Conservation (phyloP, 2,329 filamentous ascomycete genomes). For the Curvularia lunata region DNA sequence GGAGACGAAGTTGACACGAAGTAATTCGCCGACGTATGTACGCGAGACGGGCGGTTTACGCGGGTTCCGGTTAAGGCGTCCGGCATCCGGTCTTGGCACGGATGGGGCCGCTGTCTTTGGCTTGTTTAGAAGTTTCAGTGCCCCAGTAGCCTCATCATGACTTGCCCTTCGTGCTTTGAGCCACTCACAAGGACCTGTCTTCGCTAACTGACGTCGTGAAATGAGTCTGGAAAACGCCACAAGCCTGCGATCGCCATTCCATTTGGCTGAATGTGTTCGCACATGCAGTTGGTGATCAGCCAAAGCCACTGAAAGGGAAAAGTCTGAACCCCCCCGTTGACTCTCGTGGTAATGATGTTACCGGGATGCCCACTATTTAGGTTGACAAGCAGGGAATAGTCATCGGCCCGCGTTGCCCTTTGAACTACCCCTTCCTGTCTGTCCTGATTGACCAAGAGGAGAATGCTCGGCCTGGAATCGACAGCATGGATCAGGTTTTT, state of each 20-base stretch:
- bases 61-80: conserved; percentile 2
- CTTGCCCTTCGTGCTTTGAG: neutral
- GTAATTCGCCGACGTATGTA: neutral
- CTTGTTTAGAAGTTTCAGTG: conserved; percentile 5
- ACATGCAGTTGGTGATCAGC: neutral
- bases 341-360: conserved; percentile 6
- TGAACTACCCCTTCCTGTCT: conserved; percentile 3
- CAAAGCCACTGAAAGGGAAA: neutral
- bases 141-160: neutral
- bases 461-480: conserved; percentile 4
- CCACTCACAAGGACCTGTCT: neutral
- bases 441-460: conserved; percentile 8
- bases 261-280: neutral
- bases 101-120: conserved; percentile 1
- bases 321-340: neutral
- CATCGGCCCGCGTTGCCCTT: conserved; percentile 2
- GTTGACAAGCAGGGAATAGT: conserved; percentile 9
- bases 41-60: neutral
- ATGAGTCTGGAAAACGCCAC: neutral
- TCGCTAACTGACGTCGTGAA: neutral
- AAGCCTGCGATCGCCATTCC: conserved; percentile 8
- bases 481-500: conserved; percentile 7
- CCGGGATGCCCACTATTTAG: neutral
- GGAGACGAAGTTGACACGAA: conserved; percentile 13
- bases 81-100: neutral